Evolutionary conservation across 371 early-diverging fungal species (phyloP).

Genomic region (Dichotomocladium elegans): DNA sequence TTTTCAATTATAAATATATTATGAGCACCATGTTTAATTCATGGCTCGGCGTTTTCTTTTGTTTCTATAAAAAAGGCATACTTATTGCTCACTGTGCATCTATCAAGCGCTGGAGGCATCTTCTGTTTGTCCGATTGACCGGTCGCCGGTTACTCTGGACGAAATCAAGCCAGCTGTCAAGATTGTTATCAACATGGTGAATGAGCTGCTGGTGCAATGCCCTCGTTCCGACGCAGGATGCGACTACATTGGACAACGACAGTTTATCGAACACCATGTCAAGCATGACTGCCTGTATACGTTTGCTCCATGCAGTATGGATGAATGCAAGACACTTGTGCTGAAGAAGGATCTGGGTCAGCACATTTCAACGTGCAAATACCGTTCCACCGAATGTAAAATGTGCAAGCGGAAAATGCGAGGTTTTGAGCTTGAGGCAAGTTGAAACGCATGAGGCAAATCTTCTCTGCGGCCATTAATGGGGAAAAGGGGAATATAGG

Average conservation of each 20-base stretch:
- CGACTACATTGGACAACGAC: slow-evolving; percentile 55
- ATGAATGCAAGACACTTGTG: slow-evolving; percentile 55
- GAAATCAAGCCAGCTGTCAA: slow-evolving; percentile 56
- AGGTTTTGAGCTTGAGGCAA: slow-evolving; percentile 45
- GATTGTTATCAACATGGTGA: slow-evolving; percentile 65
- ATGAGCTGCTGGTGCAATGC: slow-evolving; percentile 64
- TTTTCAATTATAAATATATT: neutral
- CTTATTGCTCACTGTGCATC: slow-evolving; percentile 65
- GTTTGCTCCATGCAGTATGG: slow-evolving; percentile 49
- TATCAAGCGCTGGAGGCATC: slow-evolving; percentile 49
- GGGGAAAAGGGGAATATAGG: too few relatives aligned
- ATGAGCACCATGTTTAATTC: neutral
- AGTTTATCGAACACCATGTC: slow-evolving; percentile 53
- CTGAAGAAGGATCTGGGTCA: slow-evolving; percentile 53
- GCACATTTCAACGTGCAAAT: slow-evolving; percentile 58
- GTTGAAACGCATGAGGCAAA: too few relatives aligned
- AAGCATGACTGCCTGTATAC: slow-evolving; percentile 58
- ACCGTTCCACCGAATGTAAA: slow-evolving; percentile 54
- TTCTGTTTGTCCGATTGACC: slow-evolving; percentile 63
- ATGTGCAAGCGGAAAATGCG: slow-evolving; percentile 58
- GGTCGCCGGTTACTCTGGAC: slow-evolving; percentile 38
- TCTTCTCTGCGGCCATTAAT: too few relatives aligned
- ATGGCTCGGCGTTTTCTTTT: neutral
- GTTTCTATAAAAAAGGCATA: too few relatives aligned
- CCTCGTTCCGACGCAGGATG: slow-evolving; percentile 58